Evolutionary conservation across 2,329 filamentous ascomycete genomes (phyloP), one percentile per base, ranked within the genome.

Genomic region (Daldinia sp.): DNA sequence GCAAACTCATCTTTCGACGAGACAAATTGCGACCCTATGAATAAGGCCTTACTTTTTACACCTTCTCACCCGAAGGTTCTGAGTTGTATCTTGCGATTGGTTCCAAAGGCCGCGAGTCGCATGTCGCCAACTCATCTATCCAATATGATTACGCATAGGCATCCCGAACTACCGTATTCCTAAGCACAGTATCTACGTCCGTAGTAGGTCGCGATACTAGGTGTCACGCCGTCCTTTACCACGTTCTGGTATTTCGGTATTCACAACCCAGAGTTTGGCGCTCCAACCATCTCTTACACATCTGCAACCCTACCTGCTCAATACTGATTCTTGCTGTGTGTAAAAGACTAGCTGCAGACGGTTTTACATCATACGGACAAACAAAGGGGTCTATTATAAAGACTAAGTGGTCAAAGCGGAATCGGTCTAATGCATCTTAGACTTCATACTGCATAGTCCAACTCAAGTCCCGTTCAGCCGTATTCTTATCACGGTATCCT

Each of bases 41-140:
- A 66, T 54, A 66, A 63, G 48, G 41, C 46, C 66, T 57, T 65
- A 35, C 53, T 51, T 42, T 53, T 55, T 18, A 28, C 50, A 3
- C n/a, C 46, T 30, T 42, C n/a, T 54, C n/a, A 28, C 42, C 33
- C 42, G 20, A 48, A 23, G 44, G 20, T 39, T 37, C 12, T 42
- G 63, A 41, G 39, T 15, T 48, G n/a, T 66, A 51, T 50, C 57
- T 62, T 56, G 41, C 41, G 33, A 63, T 64, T 63, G 63, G 64
- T 44, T 26, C 57, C 46, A 46, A 53, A 60, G 33, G 39, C 18
- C 53, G 13, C 66, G 46, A 69, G 63, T 64, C 41, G 41, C 60
- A 71, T 69, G 44, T 51, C 60, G 69, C 66, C 69, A 71, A 64
- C 67, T 67, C 67, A 69, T 37, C 51, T 20, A 42, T 58, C 61